Evolutionary conservation across 2,329 filamentous ascomycete species (phyloP).

Genomic region (Macroventuria anomochaeta): DNA sequence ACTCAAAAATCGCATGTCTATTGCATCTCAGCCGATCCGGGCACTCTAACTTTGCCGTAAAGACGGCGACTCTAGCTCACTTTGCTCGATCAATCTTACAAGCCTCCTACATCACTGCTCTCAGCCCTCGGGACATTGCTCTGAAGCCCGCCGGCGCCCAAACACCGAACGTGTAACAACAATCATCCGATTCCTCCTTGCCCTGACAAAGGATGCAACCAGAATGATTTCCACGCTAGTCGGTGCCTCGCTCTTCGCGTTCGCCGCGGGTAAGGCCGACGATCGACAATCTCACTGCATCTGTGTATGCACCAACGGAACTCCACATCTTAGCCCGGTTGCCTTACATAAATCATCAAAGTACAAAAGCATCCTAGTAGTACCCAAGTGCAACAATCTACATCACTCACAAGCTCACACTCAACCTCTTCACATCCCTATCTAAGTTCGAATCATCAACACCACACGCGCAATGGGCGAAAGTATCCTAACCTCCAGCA

Average conservation of each 20-base stretch:
- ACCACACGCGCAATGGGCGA: conserved; percentile 2
- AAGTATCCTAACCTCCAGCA: background rate
- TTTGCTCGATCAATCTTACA: background rate
- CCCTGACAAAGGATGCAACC: background rate
- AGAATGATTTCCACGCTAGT: background rate
- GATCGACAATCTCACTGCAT: conserved; percentile 5
- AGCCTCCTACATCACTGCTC: background rate
- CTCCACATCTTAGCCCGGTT: conserved; percentile 10
- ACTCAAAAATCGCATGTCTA: background rate
- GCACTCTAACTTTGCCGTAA: background rate
- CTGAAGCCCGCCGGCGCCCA: too few species aligned
- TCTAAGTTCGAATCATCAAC: background rate
- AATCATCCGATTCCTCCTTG: background rate
- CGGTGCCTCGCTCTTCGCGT: conserved; percentile 2
- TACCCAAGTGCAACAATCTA: too few species aligned
- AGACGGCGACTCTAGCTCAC: background rate
- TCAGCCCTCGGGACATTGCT: too few species aligned
- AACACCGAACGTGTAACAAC: background rate
- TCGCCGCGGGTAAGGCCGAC: background rate
- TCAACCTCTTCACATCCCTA: too few species aligned
- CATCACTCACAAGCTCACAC: background rate
- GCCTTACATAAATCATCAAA: background rate
- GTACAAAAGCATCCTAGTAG: background rate
- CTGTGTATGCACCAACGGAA: conserved; percentile 16
- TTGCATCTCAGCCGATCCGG: background rate